These are phyloP conservation scores for Fusarium oligoseptatum DNA, from an alignment of 2,329 filamentous ascomycete species.

Conservation along the genomic window DNA sequence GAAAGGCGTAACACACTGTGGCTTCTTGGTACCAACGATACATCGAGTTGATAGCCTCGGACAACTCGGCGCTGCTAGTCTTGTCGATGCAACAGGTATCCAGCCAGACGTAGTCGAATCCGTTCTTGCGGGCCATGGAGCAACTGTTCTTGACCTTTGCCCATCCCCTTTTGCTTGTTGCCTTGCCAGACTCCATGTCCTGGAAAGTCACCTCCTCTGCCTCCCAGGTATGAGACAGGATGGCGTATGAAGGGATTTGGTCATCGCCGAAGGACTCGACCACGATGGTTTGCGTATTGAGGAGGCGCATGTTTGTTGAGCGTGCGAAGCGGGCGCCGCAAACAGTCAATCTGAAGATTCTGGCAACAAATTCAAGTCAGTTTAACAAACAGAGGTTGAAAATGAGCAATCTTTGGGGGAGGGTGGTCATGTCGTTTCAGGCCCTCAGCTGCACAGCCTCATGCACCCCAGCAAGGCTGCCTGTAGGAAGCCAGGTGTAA, in stretches of 20 bases:
- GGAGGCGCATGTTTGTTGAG: constrained; percentile 31
- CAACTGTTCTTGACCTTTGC: constrained; percentile 42
- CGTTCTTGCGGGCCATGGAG: constrained; percentile 16
- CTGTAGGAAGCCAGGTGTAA: background rate
- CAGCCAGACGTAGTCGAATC: background rate
- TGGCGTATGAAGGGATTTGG: constrained; percentile 31
- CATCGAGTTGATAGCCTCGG: background rate
- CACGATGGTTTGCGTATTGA: constrained; percentile 23
- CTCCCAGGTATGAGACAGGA: constrained; percentile 39
- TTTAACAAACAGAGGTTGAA: background rate
- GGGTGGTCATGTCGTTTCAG: background rate
- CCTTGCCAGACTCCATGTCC: constrained; percentile 7
- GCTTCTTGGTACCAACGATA: background rate
- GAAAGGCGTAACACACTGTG: background rate
- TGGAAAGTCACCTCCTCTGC: constrained; percentile 16
- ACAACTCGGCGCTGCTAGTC: background rate
- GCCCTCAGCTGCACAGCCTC: background rate
- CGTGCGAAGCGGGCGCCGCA: accelerated
- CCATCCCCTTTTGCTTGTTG: constrained; percentile 34
- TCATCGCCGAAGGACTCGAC: constrained; percentile 31
- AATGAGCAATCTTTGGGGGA: background rate
- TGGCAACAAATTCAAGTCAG: background rate
- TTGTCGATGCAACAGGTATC: background rate
- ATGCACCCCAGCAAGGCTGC: background rate
- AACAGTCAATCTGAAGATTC: background rate